Conservation (phyloP, 2,329 filamentous ascomycete species). For the Phyllosticta paracitricarpa region DNA sequence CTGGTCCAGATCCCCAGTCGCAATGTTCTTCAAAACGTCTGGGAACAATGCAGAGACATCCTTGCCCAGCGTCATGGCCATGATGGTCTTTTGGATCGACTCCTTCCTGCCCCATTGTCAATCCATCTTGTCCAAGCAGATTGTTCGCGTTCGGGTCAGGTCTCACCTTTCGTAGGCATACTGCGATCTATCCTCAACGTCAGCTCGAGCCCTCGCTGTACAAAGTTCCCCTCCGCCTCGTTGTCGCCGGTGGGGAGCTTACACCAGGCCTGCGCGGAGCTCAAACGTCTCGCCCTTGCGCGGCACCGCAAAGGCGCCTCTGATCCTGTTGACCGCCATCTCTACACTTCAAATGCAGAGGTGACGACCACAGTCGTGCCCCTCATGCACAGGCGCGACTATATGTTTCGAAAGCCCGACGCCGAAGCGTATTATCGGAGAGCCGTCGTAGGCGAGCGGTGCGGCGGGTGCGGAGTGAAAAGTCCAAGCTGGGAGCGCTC, state of each 20-base stretch:
- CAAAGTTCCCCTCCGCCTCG: not conserved
- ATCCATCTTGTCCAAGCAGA: slow-evolving; percentile 5
- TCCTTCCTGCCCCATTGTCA: slow-evolving; percentile 58
- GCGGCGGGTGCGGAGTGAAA: not conserved
- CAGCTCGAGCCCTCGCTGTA: slow-evolving; percentile 13
- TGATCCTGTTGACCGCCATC: slow-evolving; percentile 95
- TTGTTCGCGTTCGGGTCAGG: slow-evolving; percentile 3
- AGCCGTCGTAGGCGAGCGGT: slow-evolving; percentile 2
- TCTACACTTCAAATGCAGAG: slow-evolving; percentile 23
- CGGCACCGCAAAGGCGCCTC: slow-evolving; percentile 84
- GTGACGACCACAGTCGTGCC: slow-evolving; percentile 22
- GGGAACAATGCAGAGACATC: slow-evolving; percentile 96
- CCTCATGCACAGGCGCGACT: slow-evolving; percentile 21
- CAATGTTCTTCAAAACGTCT: slow-evolving; percentile 97
- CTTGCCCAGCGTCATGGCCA: slow-evolving; percentile 99
- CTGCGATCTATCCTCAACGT: slow-evolving; percentile 59
- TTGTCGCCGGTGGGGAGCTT: slow-evolving; percentile 17
- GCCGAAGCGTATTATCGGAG: slow-evolving; percentile 11
- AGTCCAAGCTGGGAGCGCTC: not conserved
- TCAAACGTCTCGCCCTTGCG: slow-evolving; percentile 98
- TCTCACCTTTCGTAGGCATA: slow-evolving; percentile 85
- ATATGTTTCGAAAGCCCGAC: slow-evolving; percentile 8
- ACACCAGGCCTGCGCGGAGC: slow-evolving; percentile 81
- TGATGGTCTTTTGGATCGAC: slow-evolving; percentile 98
- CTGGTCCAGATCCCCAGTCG: slow-evolving; percentile 86